Conservation (phyloP, 2,329 filamentous ascomycete species). For the Pochonia chlamydosporia region DNA sequence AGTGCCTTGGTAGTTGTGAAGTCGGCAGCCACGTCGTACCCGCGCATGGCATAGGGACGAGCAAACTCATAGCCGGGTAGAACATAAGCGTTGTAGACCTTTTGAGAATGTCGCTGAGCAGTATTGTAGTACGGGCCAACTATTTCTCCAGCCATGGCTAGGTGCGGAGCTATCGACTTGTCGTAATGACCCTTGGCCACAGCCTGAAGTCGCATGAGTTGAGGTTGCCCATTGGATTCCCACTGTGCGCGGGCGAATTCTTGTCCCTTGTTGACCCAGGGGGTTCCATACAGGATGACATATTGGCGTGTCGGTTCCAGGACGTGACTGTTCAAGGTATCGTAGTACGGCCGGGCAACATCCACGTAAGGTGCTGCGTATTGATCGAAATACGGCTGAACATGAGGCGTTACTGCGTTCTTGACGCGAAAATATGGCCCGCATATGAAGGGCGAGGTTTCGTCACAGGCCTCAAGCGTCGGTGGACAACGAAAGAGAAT, state of each 20-base stretch:
- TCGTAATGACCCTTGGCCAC: slow-evolving; percentile 63
- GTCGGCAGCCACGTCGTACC: slow-evolving; percentile 59
- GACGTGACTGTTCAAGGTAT: slow-evolving; percentile 54
- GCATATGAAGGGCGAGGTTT: slow-evolving; percentile 72
- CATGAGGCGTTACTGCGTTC: slow-evolving; percentile 61
- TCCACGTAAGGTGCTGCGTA: slow-evolving; percentile 83
- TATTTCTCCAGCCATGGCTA: slow-evolving; percentile 52
- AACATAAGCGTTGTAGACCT: slow-evolving; percentile 67
- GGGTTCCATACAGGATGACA: slow-evolving; percentile 68
- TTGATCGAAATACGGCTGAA: slow-evolving; percentile 78
- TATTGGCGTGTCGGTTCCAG: slow-evolving; percentile 64
- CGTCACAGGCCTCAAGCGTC: slow-evolving; percentile 59
- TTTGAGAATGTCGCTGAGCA: slow-evolving; percentile 54
- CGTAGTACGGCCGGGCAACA: slow-evolving; percentile 68
- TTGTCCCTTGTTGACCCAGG: slow-evolving; percentile 62
- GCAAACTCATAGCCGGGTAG: slow-evolving; percentile 71
- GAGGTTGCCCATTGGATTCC: slow-evolving; percentile 72
- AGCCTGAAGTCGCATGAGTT: slow-evolving; percentile 58
- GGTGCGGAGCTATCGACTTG: slow-evolving; percentile 64
- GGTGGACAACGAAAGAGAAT: slow-evolving; percentile 78
- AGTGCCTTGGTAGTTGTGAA: slow-evolving; percentile 66
- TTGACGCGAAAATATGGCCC: slow-evolving; percentile 70
- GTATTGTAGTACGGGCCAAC: slow-evolving; percentile 69
- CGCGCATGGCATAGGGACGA: slow-evolving; percentile 65
- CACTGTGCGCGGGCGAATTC: slow-evolving; percentile 67